Evolutionary conservation across 257 asterid genomes (phyloP).

Genomic region (Gentiana macrophylla): DNA sequence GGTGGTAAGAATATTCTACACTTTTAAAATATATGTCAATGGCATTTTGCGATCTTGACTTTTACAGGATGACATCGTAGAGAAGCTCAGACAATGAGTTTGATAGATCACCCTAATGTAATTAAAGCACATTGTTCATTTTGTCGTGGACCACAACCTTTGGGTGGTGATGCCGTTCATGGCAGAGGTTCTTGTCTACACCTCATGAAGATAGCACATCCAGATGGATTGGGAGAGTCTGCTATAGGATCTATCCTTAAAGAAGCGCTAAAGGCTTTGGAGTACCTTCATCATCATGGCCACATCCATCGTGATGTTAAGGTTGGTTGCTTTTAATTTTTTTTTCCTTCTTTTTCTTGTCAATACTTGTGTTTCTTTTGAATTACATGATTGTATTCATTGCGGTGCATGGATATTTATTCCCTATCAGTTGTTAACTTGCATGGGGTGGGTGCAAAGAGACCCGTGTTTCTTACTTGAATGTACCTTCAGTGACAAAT

Average conservation of each 20-base stretch:
- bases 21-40: not conserved
- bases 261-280: conserved; percentile 96
- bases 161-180: conserved; percentile 98
- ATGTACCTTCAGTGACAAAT: not conserved
- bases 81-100: conserved; percentile 96
- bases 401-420: not conserved
- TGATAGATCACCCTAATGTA: conserved; percentile 91
- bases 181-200: conserved; percentile 98
- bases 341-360: conserved; percentile 4
- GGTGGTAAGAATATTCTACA: too few species aligned
- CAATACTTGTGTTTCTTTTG: not conserved
- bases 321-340: conserved; percentile 31
- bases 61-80: conserved; percentile 93
- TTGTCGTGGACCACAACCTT: conserved; percentile 89
- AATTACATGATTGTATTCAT: not conserved
- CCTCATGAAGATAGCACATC: conserved; percentile 93
- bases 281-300: conserved; percentile 87
- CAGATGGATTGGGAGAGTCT: conserved; percentile 94
- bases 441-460: not conserved
- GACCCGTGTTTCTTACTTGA: not conserved
- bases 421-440: not conserved
- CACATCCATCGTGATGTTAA: conserved; percentile 98
- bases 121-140: conserved; percentile 82
- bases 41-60: not conserved
- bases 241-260: conserved; percentile 79